Conservation (phyloP, 306 rosid species). For the Dicorynia guianensis region DNA sequence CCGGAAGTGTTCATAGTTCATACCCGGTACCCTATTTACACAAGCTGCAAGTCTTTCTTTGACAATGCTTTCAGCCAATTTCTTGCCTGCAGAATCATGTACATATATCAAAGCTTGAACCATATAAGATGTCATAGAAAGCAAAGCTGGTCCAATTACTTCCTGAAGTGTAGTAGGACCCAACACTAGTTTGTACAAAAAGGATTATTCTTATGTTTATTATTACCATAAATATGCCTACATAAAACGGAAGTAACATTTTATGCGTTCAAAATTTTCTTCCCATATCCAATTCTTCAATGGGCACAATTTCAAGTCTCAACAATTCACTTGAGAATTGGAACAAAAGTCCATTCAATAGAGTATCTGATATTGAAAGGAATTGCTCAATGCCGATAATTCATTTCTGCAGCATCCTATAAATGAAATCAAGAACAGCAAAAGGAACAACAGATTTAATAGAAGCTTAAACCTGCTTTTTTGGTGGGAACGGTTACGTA, state of each 20-base stretch:
- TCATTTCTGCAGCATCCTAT: not conserved
- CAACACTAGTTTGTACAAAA: too few species aligned
- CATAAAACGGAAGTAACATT: too few species aligned
- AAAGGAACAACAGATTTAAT: not conserved
- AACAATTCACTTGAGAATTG: not conserved
- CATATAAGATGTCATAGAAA: not conserved
- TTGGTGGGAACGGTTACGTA: conserved; percentile 93
- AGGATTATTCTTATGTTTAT: too few species aligned
- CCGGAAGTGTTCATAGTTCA: not conserved
- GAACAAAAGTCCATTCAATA: not conserved
- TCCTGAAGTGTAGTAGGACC: not conserved
- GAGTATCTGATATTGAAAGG: not conserved
- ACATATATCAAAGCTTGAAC: conserved; percentile 4
- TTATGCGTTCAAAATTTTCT: not conserved
- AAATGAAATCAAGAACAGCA: not conserved
- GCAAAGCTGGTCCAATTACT: not conserved
- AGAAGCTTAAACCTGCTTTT: conserved; percentile 66
- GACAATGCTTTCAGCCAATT: conserved; percentile 87
- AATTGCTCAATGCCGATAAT: not conserved
- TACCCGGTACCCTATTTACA: conserved; percentile 89
- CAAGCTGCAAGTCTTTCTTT: conserved; percentile 94
- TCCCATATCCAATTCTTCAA: too few species aligned
- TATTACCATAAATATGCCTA: too few species aligned
- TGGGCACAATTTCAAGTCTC: not conserved
- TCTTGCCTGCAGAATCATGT: conserved; percentile 67